Conservation (phyloP, 164 flowering plant species). For the Umbellularia californica region DNA sequence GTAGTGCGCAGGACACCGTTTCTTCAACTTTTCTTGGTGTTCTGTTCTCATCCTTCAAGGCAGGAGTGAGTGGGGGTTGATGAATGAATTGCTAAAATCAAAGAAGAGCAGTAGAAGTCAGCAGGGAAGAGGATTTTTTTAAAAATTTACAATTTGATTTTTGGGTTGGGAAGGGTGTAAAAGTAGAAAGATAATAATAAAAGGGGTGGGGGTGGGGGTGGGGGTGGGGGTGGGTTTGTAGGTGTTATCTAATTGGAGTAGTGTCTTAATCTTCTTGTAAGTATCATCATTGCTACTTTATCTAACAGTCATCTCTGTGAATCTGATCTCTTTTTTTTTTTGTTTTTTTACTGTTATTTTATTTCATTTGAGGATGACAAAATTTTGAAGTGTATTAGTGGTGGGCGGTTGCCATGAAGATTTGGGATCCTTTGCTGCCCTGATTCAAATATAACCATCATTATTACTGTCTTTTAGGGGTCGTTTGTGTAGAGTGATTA, state of each 20-base stretch:
- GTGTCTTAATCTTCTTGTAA: conserved; percentile 27
- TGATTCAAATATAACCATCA: too few relatives aligned
- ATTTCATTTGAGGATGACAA: too few relatives aligned
- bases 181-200: conserved; percentile 19
- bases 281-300: conserved; percentile 1
- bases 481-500: too few relatives aligned
- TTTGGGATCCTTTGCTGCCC: too few relatives aligned
- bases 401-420: too few relatives aligned
- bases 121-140: background rate
- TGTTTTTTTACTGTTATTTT: too few relatives aligned
- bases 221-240: background rate
- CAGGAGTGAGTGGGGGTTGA: too few relatives aligned
- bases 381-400: too few relatives aligned
- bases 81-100: conserved; percentile 14
- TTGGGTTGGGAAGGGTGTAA: conserved; percentile 12
- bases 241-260: too few relatives aligned
- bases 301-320: background rate
- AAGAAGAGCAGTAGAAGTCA: conserved; percentile 18
- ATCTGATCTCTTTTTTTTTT: too few relatives aligned
- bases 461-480: too few relatives aligned
- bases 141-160: background rate
- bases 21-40: background rate
- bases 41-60: background rate
- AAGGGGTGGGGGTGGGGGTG: background rate
- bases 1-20: background rate